Evolutionary conservation across 1,284 basidiomycete genomes (phyloP).

Genomic region (Ustilago tritici): DNA sequence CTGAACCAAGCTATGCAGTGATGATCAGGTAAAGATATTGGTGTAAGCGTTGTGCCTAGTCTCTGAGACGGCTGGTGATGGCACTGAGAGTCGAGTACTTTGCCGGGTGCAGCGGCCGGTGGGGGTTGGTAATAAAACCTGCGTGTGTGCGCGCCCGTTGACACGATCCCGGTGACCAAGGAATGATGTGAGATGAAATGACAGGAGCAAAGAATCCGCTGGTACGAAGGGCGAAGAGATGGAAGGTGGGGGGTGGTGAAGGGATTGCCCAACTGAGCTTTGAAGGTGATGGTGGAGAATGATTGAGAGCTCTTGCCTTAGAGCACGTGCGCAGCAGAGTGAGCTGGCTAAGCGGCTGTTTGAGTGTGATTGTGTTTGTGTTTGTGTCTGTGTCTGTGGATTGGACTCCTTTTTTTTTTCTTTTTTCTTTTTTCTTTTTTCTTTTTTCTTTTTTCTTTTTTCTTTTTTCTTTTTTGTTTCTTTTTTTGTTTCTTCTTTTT

Average conservation of each 20-base stretch:
- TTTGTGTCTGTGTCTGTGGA: not conserved
- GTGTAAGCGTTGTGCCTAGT: not conserved
- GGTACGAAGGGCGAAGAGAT: not conserved
- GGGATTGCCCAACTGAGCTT: not conserved
- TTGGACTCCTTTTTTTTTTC: slow-evolving; percentile 12
- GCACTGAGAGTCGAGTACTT: not conserved
- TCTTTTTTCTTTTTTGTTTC: not conserved
- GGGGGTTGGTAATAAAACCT: slow-evolving; percentile 13
- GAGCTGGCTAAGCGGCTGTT: not conserved
- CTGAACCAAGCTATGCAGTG: not conserved
- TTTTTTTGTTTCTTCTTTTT: not conserved
- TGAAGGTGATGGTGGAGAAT: not conserved
- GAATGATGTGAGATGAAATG: slow-evolving; percentile 1
- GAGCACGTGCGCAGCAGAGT: slow-evolving; percentile 6
- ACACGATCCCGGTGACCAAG: not conserved
- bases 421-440: not conserved
- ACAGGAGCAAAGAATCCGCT: not conserved
- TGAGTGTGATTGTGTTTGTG: too few species aligned
- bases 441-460: not conserved
- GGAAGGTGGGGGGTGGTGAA: slow-evolving; percentile 2
- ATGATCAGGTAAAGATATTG: not conserved
- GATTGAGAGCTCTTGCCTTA: slow-evolving; percentile 6
- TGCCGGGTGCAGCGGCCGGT: not conserved
- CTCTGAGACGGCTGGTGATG: not conserved
- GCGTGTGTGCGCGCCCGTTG: not conserved